Evolutionary conservation across 768 basidiomycete genomes (phyloP), one percentile per base, ranked within the genome.

Genomic region (Rhizopogon roseolus): DNA sequence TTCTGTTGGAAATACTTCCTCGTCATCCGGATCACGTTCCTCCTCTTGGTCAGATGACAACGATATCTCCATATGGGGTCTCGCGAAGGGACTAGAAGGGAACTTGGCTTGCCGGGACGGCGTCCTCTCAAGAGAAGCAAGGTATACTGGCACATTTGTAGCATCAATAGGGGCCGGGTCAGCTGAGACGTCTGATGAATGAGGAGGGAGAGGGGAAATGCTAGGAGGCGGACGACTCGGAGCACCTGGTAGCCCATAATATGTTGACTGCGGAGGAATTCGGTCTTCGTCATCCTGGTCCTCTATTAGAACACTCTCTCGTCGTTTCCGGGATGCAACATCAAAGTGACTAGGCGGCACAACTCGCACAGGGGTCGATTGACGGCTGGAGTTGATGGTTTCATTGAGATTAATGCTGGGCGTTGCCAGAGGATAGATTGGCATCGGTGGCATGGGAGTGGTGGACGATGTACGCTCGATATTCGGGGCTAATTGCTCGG

Each of bases 61-160:
- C 1, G 78, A 69, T 41, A 76, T 75, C 66, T 90, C 90, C 66
- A 81, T 83, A 49, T 87, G 64, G 0, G 88, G 90, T 3, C 82
- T 83, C 10, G 79, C 80, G 61, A 89, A 90, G 13, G 89, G 87
- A 64, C 86, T 91, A 28, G 76, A 80, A 6, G 85, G 80, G 67
- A 84, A 84, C 13, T 67, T 52, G 49, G 88, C 88, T 54, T 79
- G 80, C 55, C 79, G 75, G 27, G 81, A 81, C 14, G 79, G 76
- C 5, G 76, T 72, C 27, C 64, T 56, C 69, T 77, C 59, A 65
- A 73, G 54, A 64, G 70, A 73, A 11, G 8, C 3, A 52, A 76
- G 52, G 54, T 78, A 83, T 27, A 81, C 59, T 4, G 86, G 81
- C 10, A 84, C 76, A 40, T 74, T 73, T 16, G 74, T 62, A n/a